Conservation (phyloP, 768 basidiomycete genomes). For the Macrolepiota fuliginosa region DNA sequence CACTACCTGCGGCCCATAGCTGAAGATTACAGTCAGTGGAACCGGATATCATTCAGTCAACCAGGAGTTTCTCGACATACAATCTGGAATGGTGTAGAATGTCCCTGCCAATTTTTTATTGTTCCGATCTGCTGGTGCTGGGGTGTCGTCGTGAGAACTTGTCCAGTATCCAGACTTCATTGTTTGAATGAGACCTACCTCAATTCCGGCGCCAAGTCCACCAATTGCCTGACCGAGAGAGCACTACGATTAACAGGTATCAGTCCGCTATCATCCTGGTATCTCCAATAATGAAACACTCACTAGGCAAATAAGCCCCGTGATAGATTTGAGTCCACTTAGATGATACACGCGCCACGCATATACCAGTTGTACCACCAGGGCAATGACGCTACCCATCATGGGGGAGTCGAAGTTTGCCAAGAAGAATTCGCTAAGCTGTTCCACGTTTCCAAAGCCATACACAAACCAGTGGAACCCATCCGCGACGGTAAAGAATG, state of each 20-base stretch:
- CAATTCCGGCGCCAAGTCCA: constrained; percentile 3
- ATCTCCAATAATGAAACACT: not conserved
- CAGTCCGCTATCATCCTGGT: not conserved
- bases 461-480: constrained; percentile 12
- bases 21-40: not conserved
- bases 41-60: not conserved
- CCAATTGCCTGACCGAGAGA: not conserved
- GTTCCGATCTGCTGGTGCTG: constrained; percentile 4
- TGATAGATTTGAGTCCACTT: not conserved
- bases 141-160: not conserved
- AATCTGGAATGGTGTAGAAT: not conserved
- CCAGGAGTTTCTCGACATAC: not conserved
- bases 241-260: not conserved
- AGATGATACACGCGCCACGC: constrained; percentile 8
- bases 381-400: not conserved
- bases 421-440: constrained; percentile 3
- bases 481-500: constrained; percentile 3
- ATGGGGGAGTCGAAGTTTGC: not conserved
- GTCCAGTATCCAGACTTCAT: not conserved
- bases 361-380: not conserved
- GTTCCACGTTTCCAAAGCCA: constrained; percentile 5
- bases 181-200: not conserved
- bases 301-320: not conserved
- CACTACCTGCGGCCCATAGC: not conserved
- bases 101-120: not conserved